Evolutionary conservation across 257 asterid genomes (phyloP).

Genomic region (Coffea canephora): DNA sequence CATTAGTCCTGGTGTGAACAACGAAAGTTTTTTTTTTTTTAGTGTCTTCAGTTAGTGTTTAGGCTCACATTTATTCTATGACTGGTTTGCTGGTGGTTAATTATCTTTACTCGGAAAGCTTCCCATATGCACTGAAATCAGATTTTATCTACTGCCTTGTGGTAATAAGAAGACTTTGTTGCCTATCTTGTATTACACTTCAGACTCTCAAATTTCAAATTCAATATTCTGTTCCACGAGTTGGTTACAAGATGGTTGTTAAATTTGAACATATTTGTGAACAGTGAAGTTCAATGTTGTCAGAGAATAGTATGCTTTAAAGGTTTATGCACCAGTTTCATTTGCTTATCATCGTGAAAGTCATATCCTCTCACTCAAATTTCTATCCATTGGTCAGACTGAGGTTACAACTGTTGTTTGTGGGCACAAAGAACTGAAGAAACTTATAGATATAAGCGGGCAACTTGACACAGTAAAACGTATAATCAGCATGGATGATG

Average conservation of each 20-base stretch:
- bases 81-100: neutral
- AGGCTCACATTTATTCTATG: neutral
- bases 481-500: constrained; percentile 80
- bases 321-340: neutral
- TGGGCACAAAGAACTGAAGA: constrained; percentile 85
- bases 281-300: neutral
- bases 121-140: neutral
- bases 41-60: neutral
- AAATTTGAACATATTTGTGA: neutral
- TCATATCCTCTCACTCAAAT: constrained; percentile 2
- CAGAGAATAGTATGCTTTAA: neutral
- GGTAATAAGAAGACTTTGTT: neutral
- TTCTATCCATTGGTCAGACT: constrained; percentile 59
- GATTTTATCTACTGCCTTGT: neutral
- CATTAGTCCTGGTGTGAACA: neutral
- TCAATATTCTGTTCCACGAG: neutral
- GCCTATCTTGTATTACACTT: neutral
- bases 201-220: neutral
- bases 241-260: neutral
- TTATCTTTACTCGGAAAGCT: neutral
- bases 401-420: constrained; percentile 97
- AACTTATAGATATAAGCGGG: constrained; percentile 69
- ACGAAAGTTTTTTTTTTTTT: neutral
- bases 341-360: neutral
- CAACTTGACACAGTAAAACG: constrained; percentile 90